Evolutionary conservation across 2,329 filamentous ascomycete genomes (phyloP), one percentile per base, ranked within the genome.

Genomic region (Claviceps quebecensis): DNA sequence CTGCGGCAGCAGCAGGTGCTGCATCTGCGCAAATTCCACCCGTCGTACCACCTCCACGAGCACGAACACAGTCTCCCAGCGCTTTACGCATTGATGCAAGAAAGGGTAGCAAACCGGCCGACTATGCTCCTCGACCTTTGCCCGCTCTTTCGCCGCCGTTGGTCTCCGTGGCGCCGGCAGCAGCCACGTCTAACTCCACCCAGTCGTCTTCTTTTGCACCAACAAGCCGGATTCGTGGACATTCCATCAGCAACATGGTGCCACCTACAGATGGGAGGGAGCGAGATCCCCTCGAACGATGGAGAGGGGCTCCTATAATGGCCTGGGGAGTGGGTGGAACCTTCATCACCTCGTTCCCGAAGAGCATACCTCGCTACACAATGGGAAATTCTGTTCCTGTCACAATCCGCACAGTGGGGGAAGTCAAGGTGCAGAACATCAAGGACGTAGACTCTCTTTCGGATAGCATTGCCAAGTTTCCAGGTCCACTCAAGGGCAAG

Each of bases 301-400:
- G 93, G 93, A 89, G 86, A 68, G 94, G 94, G 3, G 78, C 80
- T 13, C 93, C 94, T 0, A 77, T 95, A 13, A 84, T 97, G 60
- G 79, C 78, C 1, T 98, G 94, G 84, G 89, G 88, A 2, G 81
- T 94, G 47, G 90, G 89, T 19, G 93, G 93, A 13, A 78, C 80
- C 1, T 71, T 96, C 11, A 75, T 94, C 2, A 89, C 86, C 1
- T 87, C 83, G 44, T 96, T 97, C 61, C 93, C 94, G 0, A 89
- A 86, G 63, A 85, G 91, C 57, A 80, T 93, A 37, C 90, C 91
- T 14, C 82, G 90, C 46, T 97, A 95, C 66, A 81, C 83, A 26
- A 82, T 87, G 56, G 86, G 82, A 48, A 80, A 84, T 57, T 73
- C 77, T 19, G 67, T 78, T 7, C 89, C 91, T 0, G 85, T 85